Evolutionary conservation across 1,284 basidiomycete species (phyloP), one percentile per base, ranked within the genome.

Genomic region (Microbotryum lychnidis-dioicae): DNA sequence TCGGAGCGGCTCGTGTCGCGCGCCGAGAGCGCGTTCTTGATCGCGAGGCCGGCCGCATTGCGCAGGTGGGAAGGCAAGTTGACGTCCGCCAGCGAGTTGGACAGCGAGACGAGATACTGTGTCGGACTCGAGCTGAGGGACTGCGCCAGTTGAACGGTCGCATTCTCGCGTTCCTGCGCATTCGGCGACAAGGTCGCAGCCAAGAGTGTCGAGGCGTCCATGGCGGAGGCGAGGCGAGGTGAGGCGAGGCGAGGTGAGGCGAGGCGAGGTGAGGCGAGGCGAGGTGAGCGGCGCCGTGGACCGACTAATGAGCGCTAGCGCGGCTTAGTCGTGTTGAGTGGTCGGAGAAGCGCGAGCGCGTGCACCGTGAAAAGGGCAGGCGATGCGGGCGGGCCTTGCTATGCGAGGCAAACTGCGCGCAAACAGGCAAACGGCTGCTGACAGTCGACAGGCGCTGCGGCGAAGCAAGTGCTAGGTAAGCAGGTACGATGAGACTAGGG

Each of bases 11-110:
- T 77, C 23, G 79, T 74, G 67, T 97, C 93, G 72, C 91, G 82
- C 64, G 93, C 91, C 49, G 86, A 84, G 62, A 99, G 79, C 63
- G 91, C 85, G 76, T 99, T 99, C 83, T 98, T 99, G 78, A 99
- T 81, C 21, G 93, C 93, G 56, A 99, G 82, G 76, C 91, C 93
- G 27, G 96, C 92, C 20, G 94, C 92, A 73, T 91, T 93, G 70
- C 94, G 83, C 57, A 96, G 84, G 76, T 91, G 86, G 46, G 85
- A 71, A n/a, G 80, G 80, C 10, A 82, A 82, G 51, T 71, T 78
- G 74, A 91, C 88, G 69, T 89, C 87, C 44, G 84, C 83, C 53
- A 96, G 83, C 71, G 91, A 88, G 16, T 82, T 77, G 37, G 87
- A 86, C 65, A 97, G 84, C 79, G 89, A 91, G 73, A 85, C 75